Base-by-base conservation (phyloP, 768 basidiomycete species). In the Neoboletus brunneissimus region DNA sequence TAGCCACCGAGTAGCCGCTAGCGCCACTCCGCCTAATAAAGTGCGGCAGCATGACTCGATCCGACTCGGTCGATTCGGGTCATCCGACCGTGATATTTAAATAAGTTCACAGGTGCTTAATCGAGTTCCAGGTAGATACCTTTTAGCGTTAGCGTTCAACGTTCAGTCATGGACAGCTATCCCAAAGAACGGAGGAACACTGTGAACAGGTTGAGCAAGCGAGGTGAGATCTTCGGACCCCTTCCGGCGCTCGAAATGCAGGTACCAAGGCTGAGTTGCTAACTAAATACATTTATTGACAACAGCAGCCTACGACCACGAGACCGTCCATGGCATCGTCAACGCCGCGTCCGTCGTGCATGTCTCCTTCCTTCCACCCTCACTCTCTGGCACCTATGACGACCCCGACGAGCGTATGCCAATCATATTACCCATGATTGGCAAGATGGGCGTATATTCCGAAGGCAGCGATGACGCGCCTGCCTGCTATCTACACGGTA, bases 161-260 rank as follows among this genome's bases (percentile, higher is more conserved):
- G n/a, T n/a, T n/a, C 29, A 35, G 73, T 77, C 61, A 85, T 84
- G 22, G 81, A 84, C 5, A 58, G 56, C 62, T 86, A 85, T 69
- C 81, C 81, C 0, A 68, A 58, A 42, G 61, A 57, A 54, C 23
- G 7, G 16, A 56, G 54, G 25, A 67, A 68, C 44, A 60, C 66
- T 3, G 64, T 67, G 37, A 67, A 68, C 38, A 68, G 66, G 58
- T n/a, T 60, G 46, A 60, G 35, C 47, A 68, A 67, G 44, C 61
- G 57, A 54, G 66, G 66, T 68, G 25, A 60, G 54, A 42, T 29
- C 27, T 27, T 37, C 6, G 5, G 11, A 22, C 12, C 3, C n/a
- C 27, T 29, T 15, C 38, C 13, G 12, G 11, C n/a, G 2, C 8
- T 37, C 22, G 18, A 44, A 20, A 9, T 29, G 10, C 18, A 9